These are phyloP conservation scores for Pyrenophora graminea DNA, from an alignment of 2,329 filamentous ascomycete genomes.

Conservation along the genomic window DNA sequence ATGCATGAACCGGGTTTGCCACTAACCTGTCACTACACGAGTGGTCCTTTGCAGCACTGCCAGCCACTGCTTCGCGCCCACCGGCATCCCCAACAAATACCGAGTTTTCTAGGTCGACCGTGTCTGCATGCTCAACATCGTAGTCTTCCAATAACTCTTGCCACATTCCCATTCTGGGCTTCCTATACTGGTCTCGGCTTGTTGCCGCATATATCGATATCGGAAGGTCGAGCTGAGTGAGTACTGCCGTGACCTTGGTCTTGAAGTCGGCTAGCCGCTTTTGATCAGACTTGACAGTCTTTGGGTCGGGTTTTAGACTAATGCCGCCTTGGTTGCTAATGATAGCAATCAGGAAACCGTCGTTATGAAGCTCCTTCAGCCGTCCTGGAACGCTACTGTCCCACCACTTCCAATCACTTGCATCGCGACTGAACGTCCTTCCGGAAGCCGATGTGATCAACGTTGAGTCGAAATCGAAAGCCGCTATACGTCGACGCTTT, in stretches of 20 bases:
- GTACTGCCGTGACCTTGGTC: conserved; percentile 70
- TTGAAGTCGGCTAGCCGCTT: conserved; percentile 81
- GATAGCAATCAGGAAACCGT: conserved; percentile 77
- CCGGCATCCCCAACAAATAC: conserved; percentile 91
- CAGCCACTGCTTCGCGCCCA: conserved; percentile 51
- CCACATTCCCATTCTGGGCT: conserved; percentile 92
- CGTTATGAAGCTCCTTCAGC: conserved; percentile 69
- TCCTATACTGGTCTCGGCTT: conserved; percentile 77
- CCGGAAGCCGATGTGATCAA: conserved; percentile 80
- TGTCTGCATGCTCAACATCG: conserved; percentile 53
- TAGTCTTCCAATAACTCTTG: conserved; percentile 62
- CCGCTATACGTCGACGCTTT: conserved; percentile 37
- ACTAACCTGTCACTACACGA: conserved; percentile 62
- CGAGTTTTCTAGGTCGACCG: conserved; percentile 71
- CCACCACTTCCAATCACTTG: conserved; percentile 96
- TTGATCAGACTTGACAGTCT: conserved; percentile 67
- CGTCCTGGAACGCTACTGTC: conserved; percentile 68
- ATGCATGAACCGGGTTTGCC: conserved; percentile 14
- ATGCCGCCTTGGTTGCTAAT: conserved; percentile 90
- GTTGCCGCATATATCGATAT: conserved; percentile 86
- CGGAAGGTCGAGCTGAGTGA: conserved; percentile 74
- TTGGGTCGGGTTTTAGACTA: conserved; percentile 73
- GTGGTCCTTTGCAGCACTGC: conserved; percentile 58
- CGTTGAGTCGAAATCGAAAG: conserved; percentile 71
- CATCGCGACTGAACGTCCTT: conserved; percentile 72